These are phyloP conservation scores for Cladosporium sp. DNA, from an alignment of 2,329 filamentous ascomycete genomes.

Conservation along the genomic window DNA sequence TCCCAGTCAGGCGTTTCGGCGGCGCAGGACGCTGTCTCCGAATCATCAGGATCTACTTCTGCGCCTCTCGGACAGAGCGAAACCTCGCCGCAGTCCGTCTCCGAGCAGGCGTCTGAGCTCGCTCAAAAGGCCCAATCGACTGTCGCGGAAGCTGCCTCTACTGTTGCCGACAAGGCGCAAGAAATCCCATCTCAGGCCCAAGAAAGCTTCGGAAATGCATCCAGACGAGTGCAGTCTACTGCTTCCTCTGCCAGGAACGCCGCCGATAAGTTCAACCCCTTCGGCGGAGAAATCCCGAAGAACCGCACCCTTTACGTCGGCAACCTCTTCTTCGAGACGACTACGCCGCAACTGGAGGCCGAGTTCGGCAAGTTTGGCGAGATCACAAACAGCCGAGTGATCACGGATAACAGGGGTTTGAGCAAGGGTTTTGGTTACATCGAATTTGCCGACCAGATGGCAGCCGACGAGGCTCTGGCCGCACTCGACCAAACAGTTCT, in stretches of 20 bases:
- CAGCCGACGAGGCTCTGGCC: constrained; percentile 53
- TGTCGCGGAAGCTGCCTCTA: constrained; percentile 22
- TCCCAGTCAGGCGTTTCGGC: constrained; percentile 10
- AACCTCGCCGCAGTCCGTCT: constrained; percentile 13
- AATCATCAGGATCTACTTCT: constrained; percentile 18
- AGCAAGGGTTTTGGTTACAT: constrained; percentile 70
- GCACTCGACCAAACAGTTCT: constrained; percentile 56
- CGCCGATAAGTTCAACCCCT: background rate
- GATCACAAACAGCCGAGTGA: constrained; percentile 50
- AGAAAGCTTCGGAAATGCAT: background rate
- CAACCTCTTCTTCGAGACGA: constrained; percentile 67
- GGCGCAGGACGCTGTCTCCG: constrained; percentile 18
- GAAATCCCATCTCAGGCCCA: background rate
- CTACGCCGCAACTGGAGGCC: constrained; percentile 53
- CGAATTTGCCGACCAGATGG: constrained; percentile 50
- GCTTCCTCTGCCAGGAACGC: constrained; percentile 4
- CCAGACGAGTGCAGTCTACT: constrained; percentile 17
- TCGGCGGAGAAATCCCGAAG: background rate
- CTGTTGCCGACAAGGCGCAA: constrained; percentile 17
- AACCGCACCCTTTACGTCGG: constrained; percentile 55
- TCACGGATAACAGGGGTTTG: constrained; percentile 57
- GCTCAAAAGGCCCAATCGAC: constrained; percentile 15
- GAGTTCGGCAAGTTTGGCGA: constrained; percentile 57
- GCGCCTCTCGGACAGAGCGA: constrained; percentile 17
- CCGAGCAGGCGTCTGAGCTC: constrained; percentile 14